These are phyloP conservation scores for Spiromastix sp. DNA, from an alignment of 2,329 filamentous ascomycete species.

Conservation along the genomic window DNA sequence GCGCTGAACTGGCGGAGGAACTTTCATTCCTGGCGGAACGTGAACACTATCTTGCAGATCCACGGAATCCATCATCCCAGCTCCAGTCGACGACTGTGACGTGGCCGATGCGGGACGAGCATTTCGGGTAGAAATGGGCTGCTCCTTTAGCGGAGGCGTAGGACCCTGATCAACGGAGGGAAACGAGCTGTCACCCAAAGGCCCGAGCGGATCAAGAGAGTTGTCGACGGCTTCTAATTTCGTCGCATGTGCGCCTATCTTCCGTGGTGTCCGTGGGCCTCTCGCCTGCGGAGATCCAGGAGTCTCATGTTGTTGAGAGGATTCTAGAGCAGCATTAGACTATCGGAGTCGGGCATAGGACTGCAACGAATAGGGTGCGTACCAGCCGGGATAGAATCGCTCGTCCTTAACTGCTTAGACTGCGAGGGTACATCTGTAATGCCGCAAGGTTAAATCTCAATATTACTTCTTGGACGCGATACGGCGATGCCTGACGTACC, in stretches of 20 bases:
- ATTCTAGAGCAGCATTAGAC: conserved; percentile 16
- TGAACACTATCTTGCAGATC: conserved; percentile 59
- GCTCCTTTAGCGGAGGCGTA: conserved; percentile 51
- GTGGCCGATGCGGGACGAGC: conserved; percentile 28
- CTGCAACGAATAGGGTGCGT: conserved; percentile 10
- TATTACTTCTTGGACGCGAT: too few species aligned
- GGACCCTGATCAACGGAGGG: conserved; percentile 42
- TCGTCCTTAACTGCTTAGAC: conserved; percentile 21
- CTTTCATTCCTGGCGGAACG: conserved; percentile 51
- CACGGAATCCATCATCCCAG: conserved; percentile 52
- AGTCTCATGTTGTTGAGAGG: conserved; percentile 31
- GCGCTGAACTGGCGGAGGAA: conserved; percentile 50
- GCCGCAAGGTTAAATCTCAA: too few species aligned
- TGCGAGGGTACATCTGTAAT: conserved; percentile 37
- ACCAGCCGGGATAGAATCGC: conserved; percentile 21
- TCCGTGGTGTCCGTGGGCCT: conserved; percentile 43
- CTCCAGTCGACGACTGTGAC: conserved; percentile 38
- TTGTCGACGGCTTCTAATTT: conserved; percentile 54
- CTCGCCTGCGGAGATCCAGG: conserved; percentile 39
- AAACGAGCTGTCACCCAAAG: conserved; percentile 40
- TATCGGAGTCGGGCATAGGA: conserved; percentile 8
- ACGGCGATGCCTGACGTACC: conserved; percentile 30
- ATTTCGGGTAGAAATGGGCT: conserved; percentile 27
- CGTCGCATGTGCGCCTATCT: conserved; percentile 50
- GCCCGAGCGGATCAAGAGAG: conserved; percentile 52